Evolutionary conservation across 208 protist species (phyloP).

Genomic region (Trypanosoma lewisi): DNA sequence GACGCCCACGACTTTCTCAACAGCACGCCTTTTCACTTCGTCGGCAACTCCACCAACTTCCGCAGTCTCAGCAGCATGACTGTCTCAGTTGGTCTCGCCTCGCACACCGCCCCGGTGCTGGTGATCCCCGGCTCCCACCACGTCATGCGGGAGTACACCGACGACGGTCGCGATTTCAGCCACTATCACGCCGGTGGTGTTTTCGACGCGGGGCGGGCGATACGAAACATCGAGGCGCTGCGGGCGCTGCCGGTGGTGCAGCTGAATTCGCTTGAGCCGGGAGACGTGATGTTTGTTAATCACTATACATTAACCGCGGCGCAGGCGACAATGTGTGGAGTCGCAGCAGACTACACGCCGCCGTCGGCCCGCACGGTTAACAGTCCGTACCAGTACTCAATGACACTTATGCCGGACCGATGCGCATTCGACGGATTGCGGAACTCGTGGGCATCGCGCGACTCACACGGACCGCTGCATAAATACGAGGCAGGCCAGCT

Average conservation of each 20-base stretch:
- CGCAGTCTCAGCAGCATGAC: slow-evolving; percentile 31
- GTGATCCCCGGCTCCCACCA: slow-evolving; percentile 75
- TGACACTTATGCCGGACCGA: slow-evolving; percentile 70
- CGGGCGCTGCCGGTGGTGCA: slow-evolving; percentile 33
- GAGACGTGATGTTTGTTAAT: slow-evolving; percentile 59
- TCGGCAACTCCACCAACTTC: slow-evolving; percentile 26
- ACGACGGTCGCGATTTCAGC: slow-evolving; percentile 57
- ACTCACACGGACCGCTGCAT: slow-evolving; percentile 72
- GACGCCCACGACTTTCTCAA: slow-evolving; percentile 58
- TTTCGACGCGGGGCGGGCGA: slow-evolving; percentile 65
- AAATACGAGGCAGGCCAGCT: slow-evolving; percentile 57
- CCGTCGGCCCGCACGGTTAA: slow-evolving; percentile 19
- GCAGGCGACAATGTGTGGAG: slow-evolving; percentile 46
- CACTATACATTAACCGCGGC: slow-evolving; percentile 46
- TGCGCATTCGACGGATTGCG: slow-evolving; percentile 69
- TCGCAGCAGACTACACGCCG: slow-evolving; percentile 26
- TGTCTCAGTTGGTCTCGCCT: slow-evolving; percentile 43
- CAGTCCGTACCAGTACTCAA: slow-evolving; percentile 37
- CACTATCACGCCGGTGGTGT: slow-evolving; percentile 46
- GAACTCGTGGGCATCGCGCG: slow-evolving; percentile 64
- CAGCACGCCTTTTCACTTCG: slow-evolving; percentile 56
- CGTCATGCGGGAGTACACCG: slow-evolving; percentile 46
- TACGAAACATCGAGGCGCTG: slow-evolving; percentile 52
- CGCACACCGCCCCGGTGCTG: slow-evolving; percentile 16
- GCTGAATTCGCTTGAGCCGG: slow-evolving; percentile 49